Conservation (phyloP, 768 basidiomycete genomes). For the Suillus lakei region DNA sequence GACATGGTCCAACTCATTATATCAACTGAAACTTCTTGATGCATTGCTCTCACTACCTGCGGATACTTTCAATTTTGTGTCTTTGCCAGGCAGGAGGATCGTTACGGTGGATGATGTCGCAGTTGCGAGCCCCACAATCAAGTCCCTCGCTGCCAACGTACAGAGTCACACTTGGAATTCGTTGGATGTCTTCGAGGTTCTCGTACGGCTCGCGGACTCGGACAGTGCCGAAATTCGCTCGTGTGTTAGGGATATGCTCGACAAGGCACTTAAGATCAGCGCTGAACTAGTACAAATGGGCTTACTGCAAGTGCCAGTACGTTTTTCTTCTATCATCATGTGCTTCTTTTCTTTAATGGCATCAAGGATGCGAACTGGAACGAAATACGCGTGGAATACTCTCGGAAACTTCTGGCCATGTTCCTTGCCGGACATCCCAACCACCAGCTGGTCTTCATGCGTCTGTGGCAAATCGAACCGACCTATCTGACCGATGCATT, state of each 20-base stretch:
- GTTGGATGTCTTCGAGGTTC: conserved; percentile 84
- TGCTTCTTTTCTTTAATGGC: conserved; percentile 9
- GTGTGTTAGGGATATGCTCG: conserved; percentile 88
- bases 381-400: conserved; percentile 85
- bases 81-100: conserved; percentile 80
- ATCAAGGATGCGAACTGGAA: conserved; percentile 81
- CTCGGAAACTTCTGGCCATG: conserved; percentile 82
- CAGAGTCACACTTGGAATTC: conserved; percentile 97
- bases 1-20: conserved; percentile 82
- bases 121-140: conserved; percentile 87
- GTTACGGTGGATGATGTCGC: conserved; percentile 90
- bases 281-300: conserved; percentile 96
- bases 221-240: conserved; percentile 72
- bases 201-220: conserved; percentile 79
- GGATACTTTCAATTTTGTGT: conserved; percentile 93
- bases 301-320: conserved; percentile 84
- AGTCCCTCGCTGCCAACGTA: conserved; percentile 86
- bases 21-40: conserved; percentile 87
- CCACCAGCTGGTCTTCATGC: conserved; percentile 96
- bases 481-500: conserved; percentile 87
- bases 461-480: conserved; percentile 91
- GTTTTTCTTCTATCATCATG: conserved; percentile 35
- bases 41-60: conserved; percentile 86
- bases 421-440: conserved; percentile 93
- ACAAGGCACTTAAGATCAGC: conserved; percentile 91